Evolutionary conservation across 2,329 filamentous ascomycete species (phyloP).

Genomic region (Penicillium sp.): DNA sequence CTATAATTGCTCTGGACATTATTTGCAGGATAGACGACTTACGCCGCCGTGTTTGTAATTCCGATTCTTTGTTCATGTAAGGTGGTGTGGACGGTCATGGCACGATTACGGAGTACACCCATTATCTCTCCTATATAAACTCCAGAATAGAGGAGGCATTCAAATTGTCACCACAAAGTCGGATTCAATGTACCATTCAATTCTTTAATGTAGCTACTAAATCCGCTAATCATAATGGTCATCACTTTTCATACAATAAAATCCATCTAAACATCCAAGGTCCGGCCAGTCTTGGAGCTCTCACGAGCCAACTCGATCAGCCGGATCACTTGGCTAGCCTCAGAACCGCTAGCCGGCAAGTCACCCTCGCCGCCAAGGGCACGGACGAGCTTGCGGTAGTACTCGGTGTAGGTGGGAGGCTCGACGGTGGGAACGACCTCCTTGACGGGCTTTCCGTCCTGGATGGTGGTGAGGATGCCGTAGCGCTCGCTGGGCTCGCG

Average conservation of each 20-base stretch:
- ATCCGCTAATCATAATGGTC: slow-evolving; percentile 17
- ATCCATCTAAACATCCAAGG: slow-evolving; percentile 36
- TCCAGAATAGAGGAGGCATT: too few species aligned
- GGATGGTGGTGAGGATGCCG: slow-evolving; percentile 57
- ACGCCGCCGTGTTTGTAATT: too few species aligned
- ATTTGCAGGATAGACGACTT: too few species aligned
- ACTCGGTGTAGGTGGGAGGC: slow-evolving; percentile 66
- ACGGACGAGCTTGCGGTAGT: slow-evolving; percentile 59
- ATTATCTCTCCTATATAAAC: too few species aligned
- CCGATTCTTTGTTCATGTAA: too few species aligned
- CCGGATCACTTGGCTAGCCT: slow-evolving; percentile 54
- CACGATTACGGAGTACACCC: not conserved
- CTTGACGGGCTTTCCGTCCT: slow-evolving; percentile 52
- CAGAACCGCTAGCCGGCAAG: slow-evolving; percentile 54
- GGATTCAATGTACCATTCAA: not conserved
- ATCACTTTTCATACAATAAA: slow-evolving; percentile 14
- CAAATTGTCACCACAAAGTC: not conserved
- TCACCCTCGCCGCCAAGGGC: slow-evolving; percentile 54
- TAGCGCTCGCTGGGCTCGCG: slow-evolving; percentile 59
- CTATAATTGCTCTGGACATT: too few species aligned
- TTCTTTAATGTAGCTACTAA: not conserved
- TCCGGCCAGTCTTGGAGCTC: slow-evolving; percentile 54
- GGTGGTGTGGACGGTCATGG: too few species aligned
- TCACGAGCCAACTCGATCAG: slow-evolving; percentile 57
- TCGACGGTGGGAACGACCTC: slow-evolving; percentile 58